Conservation (phyloP, 306 rosid genomes). For the Lathyrus tuberosus region DNA sequence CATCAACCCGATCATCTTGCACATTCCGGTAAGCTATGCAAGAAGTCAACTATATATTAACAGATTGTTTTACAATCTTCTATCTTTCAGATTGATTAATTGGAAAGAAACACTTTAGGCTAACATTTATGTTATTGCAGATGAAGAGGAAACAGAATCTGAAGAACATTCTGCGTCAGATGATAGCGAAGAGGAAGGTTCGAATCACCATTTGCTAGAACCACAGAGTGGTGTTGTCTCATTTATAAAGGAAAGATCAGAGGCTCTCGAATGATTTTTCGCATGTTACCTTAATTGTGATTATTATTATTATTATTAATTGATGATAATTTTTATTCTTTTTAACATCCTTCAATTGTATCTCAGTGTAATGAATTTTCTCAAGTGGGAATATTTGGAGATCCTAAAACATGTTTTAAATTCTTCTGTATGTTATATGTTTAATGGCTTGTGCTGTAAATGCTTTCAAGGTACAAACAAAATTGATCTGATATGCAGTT, state of each 20-base stretch:
- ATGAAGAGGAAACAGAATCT: conserved; percentile 73
- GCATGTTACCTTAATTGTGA: conserved; percentile 13
- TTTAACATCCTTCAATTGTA: conserved; percentile 39
- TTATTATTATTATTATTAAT: conserved; percentile 24
- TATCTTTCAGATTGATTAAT: conserved; percentile 35
- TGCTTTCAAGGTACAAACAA: conserved; percentile 10
- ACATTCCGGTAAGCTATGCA: conserved; percentile 62
- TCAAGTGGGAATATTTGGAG: conserved; percentile 31
- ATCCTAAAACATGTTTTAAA: conserved; percentile 32
- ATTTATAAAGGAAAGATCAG: conserved; percentile 67
- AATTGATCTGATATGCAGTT: neutral
- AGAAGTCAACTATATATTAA: conserved; percentile 6
- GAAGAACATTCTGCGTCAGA: conserved; percentile 51
- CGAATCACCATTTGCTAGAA: conserved; percentile 67
- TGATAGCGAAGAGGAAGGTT: conserved; percentile 65
- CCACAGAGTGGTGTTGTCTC: conserved; percentile 57
- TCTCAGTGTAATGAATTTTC: conserved; percentile 34
- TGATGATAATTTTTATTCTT: neutral
- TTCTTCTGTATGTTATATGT: conserved; percentile 26
- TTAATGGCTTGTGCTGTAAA: conserved; percentile 19
- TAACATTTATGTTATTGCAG: conserved; percentile 45
- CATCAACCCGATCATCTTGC: conserved; percentile 74
- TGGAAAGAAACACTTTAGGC: conserved; percentile 6
- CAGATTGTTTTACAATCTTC: conserved; percentile 1
- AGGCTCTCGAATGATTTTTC: conserved; percentile 50